Base-by-base conservation (phyloP, 495 filamentous ascomycete genomes). In the Lindgomyces ingoldianus region DNA sequence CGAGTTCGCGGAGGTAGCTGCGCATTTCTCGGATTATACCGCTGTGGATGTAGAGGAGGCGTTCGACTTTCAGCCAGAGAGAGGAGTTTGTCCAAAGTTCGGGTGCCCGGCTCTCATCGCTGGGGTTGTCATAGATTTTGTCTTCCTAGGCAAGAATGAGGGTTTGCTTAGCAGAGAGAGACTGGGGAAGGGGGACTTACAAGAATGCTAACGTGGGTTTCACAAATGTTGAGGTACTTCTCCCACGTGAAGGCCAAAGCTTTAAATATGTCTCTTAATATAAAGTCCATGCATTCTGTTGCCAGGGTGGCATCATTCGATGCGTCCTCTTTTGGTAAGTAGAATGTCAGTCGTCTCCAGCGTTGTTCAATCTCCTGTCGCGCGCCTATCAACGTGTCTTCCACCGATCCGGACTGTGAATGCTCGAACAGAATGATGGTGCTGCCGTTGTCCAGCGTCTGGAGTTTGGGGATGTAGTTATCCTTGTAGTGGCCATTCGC, bases 361-460 rank as follows among this genome's bases (percentile, higher is more conserved):
- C 77, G 71, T 27, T 73, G 74, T 69, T 85, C 83, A 62, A 79
- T 78, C 57, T 83, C 75, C 25, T 76, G 72, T 16, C 83, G 73
- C 2, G 82, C 80, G 1, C 76, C 57, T 10, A 84, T 75, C 9
- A 84, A 52, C 0, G 81, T 83, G 62, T 85, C 78, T n/a, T 80
- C 69, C 27, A 79, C 74, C 10, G 69, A 71, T 27, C 73, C 71
- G 0, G 77, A 76, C 8, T 78, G 70, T 0, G 79, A 79, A 49
- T 79, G 76, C 57, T 85, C 81, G 54, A 85, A 83, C 29, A 85
- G 70, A 48, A 84, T 83, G 33, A 84, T 81, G 0, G 78, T 80
- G 55, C 79, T 82, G 21, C 79, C 75, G 49, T 84, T 84, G 56
- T 83, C 82, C 1, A 80, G 57, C 12, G 57, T 71, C 16, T 75